phyloP scores from a whole-genome alignment of 257 asterid genomes.

The Nicotiana tabacum region DNA sequence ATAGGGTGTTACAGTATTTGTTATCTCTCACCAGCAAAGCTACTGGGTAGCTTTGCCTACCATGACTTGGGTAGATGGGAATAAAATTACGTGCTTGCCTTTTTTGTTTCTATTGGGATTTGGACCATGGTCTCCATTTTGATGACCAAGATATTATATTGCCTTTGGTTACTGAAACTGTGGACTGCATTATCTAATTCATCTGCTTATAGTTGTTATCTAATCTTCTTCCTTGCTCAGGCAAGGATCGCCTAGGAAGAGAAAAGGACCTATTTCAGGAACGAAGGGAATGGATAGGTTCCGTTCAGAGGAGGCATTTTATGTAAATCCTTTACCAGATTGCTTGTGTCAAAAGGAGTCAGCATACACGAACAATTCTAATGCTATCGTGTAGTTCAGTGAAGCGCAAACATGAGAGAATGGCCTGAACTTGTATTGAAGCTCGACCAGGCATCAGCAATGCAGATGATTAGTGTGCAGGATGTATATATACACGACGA shows the following conservation, averaged over 20 bases:
- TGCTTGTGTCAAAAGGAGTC: conserved; percentile 63
- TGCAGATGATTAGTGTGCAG: not conserved
- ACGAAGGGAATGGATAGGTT: conserved; percentile 73
- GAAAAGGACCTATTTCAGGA: conserved; percentile 82
- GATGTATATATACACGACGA: not conserved
- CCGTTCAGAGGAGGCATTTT: conserved; percentile 90
- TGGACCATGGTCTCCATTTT: too few species aligned
- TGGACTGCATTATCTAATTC: not conserved
- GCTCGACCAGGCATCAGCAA: not conserved
- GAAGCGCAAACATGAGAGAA: not conserved
- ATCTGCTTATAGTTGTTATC: not conserved
- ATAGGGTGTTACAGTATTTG: too few species aligned
- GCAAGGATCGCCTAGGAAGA: conserved; percentile 91
- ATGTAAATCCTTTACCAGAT: conserved; percentile 84
- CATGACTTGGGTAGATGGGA: too few species aligned
- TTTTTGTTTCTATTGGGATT: too few species aligned
- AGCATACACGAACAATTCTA: conserved; percentile 18
- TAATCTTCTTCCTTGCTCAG: conserved; percentile 32
- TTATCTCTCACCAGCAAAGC: too few species aligned
- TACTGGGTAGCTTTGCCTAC: too few species aligned
- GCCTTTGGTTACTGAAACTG: not conserved
- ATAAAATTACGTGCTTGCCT: too few species aligned
- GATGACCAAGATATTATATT: not conserved
- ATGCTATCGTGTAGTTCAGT: conserved; percentile 17
- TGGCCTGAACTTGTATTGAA: not conserved